phyloP scores from a whole-genome alignment of 371 early-diverging fungal genomes.

The Mucor indicus region DNA sequence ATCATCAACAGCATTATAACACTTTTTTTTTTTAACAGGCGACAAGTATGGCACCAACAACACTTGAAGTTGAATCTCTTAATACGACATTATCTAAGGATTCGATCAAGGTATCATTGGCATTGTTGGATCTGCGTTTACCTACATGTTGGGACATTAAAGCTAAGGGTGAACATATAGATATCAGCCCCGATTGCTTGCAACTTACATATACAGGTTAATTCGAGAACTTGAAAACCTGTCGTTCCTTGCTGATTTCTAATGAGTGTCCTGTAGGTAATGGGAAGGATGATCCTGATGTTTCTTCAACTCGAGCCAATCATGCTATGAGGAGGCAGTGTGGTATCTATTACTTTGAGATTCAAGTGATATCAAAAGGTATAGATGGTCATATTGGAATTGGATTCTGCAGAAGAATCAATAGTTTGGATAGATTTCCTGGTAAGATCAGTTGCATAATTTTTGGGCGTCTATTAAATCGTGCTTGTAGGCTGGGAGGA shows the following conservation, averaged over 20 bases:
- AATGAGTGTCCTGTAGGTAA: too few species aligned
- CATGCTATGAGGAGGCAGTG: conserved; percentile 77
- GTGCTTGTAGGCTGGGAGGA: conserved; percentile 63
- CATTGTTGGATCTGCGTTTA: conserved; percentile 31
- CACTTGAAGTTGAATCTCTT: conserved; percentile 3
- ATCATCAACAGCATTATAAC: too few species aligned
- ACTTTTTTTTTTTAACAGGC: too few species aligned
- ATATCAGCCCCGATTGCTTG: conserved; percentile 49
- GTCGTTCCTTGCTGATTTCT: too few species aligned
- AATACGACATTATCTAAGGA: neutral
- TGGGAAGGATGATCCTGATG: conserved; percentile 77
- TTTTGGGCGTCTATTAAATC: too few species aligned
- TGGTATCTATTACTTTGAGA: conserved; percentile 92
- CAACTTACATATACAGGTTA: conserved; percentile 54
- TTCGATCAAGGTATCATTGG: conserved; percentile 13
- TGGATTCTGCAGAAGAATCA: conserved; percentile 68
- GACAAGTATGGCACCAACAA: neutral
- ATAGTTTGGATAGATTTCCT: conserved; percentile 65
- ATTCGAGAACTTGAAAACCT: too few species aligned
- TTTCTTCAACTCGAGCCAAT: conserved; percentile 84
- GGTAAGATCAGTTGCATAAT: too few species aligned
- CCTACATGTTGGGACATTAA: conserved; percentile 64
- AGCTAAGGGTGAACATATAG: conserved; percentile 56
- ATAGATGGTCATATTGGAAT: conserved; percentile 91
- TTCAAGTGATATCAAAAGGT: conserved; percentile 84